Percentiles rank a stretch among this genome's conserved stretches.
Evolutionary conservation across 768 basidiomycete genomes (phyloP).

Genomic region (Albatrellus ellisii): DNA sequence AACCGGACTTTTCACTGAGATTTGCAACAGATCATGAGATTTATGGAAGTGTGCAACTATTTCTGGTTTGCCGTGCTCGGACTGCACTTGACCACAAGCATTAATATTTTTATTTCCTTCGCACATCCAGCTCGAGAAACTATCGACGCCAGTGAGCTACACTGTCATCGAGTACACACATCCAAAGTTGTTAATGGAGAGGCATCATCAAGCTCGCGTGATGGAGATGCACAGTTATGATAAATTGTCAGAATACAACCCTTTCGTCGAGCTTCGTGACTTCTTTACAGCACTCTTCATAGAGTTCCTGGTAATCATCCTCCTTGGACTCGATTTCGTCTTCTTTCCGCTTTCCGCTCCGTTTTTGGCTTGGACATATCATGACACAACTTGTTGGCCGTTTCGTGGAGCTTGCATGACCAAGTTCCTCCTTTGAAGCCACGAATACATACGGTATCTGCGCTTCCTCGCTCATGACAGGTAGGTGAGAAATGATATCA

Average conservation of each 20-base stretch:
- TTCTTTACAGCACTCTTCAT: slow-evolving; percentile 78
- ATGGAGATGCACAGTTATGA: too few species aligned
- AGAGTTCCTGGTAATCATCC: slow-evolving; percentile 77
- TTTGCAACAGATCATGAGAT: too few species aligned
- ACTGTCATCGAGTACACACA: too few species aligned
- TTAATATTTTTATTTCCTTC: too few species aligned
- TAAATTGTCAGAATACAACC: slow-evolving; percentile 33
- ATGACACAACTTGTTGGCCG: slow-evolving; percentile 97
- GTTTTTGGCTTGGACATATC: slow-evolving; percentile 75
- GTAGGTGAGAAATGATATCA: slow-evolving; percentile 96
- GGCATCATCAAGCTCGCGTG: too few species aligned
- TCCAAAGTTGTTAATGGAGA: too few species aligned
- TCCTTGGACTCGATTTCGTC: slow-evolving; percentile 52
- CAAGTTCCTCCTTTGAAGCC: slow-evolving; percentile 88
- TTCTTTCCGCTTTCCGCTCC: slow-evolving; percentile 49
- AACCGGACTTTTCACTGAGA: too few species aligned
- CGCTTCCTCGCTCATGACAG: slow-evolving; percentile 88
- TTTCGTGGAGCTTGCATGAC: slow-evolving; percentile 92
- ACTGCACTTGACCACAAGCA: too few species aligned
- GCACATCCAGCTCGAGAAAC: too few species aligned
- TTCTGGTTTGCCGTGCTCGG: too few species aligned
- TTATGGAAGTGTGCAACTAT: too few species aligned
- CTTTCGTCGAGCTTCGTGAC: slow-evolving; percentile 69
- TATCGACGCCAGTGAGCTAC: too few species aligned
- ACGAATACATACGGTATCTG: slow-evolving; percentile 86